Base-by-base conservation (phyloP, 352 stramenopile species). In the Pythium aristosporum region DNA sequence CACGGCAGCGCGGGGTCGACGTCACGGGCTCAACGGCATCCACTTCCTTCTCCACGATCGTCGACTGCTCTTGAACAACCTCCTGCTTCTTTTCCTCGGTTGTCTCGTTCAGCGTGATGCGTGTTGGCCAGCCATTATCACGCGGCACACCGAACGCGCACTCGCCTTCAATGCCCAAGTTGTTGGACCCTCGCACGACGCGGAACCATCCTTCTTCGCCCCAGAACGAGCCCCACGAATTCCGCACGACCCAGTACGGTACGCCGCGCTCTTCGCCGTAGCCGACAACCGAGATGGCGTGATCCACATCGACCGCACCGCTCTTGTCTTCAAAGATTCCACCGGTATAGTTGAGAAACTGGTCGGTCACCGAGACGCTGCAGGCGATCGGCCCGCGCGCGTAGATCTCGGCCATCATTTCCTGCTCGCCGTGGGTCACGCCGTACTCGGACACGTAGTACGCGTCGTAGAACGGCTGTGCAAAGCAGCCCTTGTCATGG, bases 391-490 rank as follows among this genome's bases (percentile, higher is more conserved):
- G 95, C 0, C 96, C 96, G 48, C 96, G 93, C 23, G 87, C 90
- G 61, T 96, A 98, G 56, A 99, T 98, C 82, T 99, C 97, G 10
- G 92, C 85, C 87, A 98, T 98, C 83, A 99, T 98, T 57, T 96
- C 81, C 51, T 92, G 48, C 57, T 98, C 87, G 21, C 94, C 95
- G 13, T 87, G 75, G 21, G 96, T 96, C 16, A 76, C 87, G 44
- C 96, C 96, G 72, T 96, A 98, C 80, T 99, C 96, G 18, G 89
- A 96, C 13, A 99, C 88, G 37, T 85, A 98, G 68, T 97, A 97
- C 80, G 97, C 97, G 66, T 98, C 93, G 83, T 97, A 98, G 28
- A 78, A 80, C 25, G 89, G 76, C 56, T 99, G 92, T 32, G 87
- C 74, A 51, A 88, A 98, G 65, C 82, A 94, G 51, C 90, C 92